Conservation (phyloP, 2,329 filamentous ascomycete species). For the Akanthomyces uredinophilus region DNA sequence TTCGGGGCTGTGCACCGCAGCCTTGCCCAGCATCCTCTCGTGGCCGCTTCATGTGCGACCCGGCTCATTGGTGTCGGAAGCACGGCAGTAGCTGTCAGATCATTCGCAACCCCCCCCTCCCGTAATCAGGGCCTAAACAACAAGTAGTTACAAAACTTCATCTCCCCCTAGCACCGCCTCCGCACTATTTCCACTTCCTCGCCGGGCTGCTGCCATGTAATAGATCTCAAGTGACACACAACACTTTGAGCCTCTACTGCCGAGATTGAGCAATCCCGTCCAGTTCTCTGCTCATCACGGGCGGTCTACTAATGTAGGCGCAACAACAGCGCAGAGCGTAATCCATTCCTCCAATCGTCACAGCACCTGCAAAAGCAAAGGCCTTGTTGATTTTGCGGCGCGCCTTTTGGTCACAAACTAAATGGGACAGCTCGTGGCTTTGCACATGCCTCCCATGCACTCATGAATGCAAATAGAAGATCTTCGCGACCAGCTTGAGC, state of each 20-base stretch:
- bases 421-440: too few species aligned
- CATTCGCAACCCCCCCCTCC: neutral
- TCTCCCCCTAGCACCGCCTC: neutral
- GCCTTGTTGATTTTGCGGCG: too few species aligned
- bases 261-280: too few species aligned
- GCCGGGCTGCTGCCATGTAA: neutral
- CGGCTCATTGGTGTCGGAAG: too few species aligned
- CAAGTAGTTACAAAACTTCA: neutral
- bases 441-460: constrained; percentile 13
- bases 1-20: constrained; percentile 4
- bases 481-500: constrained; percentile 13
- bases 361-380: too few species aligned
- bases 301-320: too few species aligned
- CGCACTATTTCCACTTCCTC: constrained; percentile 7
- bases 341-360: too few species aligned
- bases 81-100: neutral
- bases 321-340: too few species aligned
- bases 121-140: neutral
- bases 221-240: neutral
- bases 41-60: neutral
- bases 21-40: neutral
- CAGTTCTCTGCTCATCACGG: too few species aligned
- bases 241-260: too few species aligned
- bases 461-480: constrained; percentile 14
- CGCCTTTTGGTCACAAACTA: too few species aligned